Evolutionary conservation across 73 alveolate genomes (phyloP).

Genomic region (Tetrahymena borealis): DNA sequence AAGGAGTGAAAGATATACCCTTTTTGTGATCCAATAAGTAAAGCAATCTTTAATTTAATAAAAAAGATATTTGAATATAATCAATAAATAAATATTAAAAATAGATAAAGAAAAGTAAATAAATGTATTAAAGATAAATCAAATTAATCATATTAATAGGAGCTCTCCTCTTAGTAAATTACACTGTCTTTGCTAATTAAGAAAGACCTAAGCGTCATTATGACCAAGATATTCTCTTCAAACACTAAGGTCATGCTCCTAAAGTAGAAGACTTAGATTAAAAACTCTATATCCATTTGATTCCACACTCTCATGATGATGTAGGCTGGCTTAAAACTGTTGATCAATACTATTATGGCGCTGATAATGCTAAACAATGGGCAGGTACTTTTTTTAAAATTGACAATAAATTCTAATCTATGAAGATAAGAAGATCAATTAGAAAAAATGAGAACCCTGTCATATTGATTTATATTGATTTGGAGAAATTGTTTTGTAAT

Average conservation of each 20-base stretch:
- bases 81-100: no score
- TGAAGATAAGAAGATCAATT: background rate
- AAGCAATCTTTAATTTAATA: no score
- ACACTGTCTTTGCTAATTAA: background rate
- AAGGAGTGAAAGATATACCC: no score
- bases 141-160: background rate
- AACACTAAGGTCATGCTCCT: conserved; percentile 4
- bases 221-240: background rate
- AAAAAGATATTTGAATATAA: no score
- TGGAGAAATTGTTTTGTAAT: no score
- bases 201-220: background rate
- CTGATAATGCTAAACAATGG: conserved; percentile 3
- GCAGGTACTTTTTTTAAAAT: background rate
- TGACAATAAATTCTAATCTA: background rate
- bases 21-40: no score
- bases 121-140: background rate
- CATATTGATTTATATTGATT: no score
- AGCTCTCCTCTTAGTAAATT: background rate
- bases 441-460: background rate
- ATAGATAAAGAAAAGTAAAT: no score
- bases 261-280: background rate
- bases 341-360: conserved; percentile 51
- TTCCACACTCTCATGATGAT: conserved; percentile 98
- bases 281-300: conserved; percentile 77
- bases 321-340: conserved; percentile 99